These are phyloP conservation scores for Cephalotrichum gorgonifer DNA, from an alignment of 2,329 filamentous ascomycete genomes.

Conservation along the genomic window DNA sequence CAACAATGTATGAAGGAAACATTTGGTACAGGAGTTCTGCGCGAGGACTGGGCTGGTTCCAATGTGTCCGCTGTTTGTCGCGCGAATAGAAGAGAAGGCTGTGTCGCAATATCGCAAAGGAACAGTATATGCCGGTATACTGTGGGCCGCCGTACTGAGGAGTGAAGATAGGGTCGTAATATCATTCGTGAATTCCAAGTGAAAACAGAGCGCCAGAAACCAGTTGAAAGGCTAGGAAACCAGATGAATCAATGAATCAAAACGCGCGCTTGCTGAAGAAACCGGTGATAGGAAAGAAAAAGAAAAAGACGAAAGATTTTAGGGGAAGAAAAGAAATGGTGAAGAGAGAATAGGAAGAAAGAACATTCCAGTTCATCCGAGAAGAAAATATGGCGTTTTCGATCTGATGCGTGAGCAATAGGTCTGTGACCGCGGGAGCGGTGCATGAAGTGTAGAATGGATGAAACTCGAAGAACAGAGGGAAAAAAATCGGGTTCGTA, in stretches of 20 bases:
- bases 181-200: background rate
- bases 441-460: constrained; percentile 1
- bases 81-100: background rate
- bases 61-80: constrained; percentile 2
- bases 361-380: constrained; percentile 1
- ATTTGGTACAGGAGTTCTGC: constrained; percentile 4
- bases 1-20: background rate
- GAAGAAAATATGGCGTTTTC: background rate
- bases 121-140: background rate
- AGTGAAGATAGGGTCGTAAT: background rate
- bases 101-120: background rate
- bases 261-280: constrained; percentile 4
- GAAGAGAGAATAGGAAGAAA: no score
- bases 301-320: background rate
- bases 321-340: background rate
- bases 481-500: constrained; percentile 11
- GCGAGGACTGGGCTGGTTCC: constrained; percentile 4
- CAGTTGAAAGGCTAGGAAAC: background rate
- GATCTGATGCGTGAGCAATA: constrained; percentile 4
- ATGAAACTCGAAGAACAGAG: constrained; percentile 7
- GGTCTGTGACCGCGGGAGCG: constrained; percentile 4
- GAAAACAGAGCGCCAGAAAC: background rate
- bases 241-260: constrained; percentile 1
- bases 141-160: background rate
- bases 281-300: background rate